Percentiles rank a stretch among this genome's conserved stretches.
Conservation (phyloP, 768 basidiomycete species). For the Hortiboletus campestris region DNA sequence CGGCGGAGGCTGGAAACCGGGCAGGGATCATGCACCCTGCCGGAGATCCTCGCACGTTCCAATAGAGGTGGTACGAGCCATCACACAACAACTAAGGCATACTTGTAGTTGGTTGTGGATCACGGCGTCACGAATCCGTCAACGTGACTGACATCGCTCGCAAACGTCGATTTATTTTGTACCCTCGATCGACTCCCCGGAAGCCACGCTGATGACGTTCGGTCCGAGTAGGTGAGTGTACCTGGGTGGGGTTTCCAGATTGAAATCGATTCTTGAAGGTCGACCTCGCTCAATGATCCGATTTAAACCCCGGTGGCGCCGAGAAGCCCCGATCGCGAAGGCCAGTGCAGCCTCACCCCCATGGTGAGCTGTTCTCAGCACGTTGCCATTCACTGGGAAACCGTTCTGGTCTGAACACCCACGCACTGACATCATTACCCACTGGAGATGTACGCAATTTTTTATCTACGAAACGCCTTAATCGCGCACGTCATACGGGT, state of each 20-base stretch:
- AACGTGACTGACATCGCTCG: neutral
- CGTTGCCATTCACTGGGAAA: neutral
- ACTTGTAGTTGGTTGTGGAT: neutral
- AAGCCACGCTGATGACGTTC: neutral
- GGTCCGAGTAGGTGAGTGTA: neutral
- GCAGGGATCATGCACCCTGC: neutral
- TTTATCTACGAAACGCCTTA: constrained; percentile 1
- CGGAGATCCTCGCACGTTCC: neutral
- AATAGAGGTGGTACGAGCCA: neutral
- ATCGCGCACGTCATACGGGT: neutral
- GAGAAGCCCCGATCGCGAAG: neutral
- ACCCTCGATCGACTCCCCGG: neutral
- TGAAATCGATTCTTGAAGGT: neutral
- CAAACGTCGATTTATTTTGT: neutral
- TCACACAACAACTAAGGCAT: neutral
- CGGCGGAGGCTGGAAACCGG: neutral
- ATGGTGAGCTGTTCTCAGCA: neutral
- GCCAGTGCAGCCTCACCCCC: constrained; percentile 12
- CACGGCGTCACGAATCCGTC: neutral
- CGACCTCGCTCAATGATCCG: neutral
- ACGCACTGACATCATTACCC: neutral
- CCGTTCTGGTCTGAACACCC: neutral
- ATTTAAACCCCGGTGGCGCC: neutral
- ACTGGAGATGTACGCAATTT: neutral
- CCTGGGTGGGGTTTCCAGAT: neutral